Percentiles rank a stretch among this genome's conserved stretches.
Conservation (phyloP, 192 early-diverging fungal species). For the Umbelopsis ramanniana region DNA sequence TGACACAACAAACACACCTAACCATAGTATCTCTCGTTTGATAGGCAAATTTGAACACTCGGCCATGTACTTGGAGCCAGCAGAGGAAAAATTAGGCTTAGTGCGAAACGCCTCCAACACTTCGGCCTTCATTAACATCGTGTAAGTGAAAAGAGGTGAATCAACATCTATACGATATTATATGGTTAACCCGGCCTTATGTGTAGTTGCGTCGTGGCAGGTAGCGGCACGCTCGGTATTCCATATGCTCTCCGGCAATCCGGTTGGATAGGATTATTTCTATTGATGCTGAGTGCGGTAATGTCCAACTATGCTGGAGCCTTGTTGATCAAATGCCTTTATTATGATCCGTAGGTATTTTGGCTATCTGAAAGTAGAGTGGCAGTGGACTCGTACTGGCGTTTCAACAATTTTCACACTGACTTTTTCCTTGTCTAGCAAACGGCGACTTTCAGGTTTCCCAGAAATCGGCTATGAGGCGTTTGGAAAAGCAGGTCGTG, state of each 20-base stretch:
- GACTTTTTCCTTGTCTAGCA: neutral
- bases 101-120: conserved; percentile 20
- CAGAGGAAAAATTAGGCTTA: neutral
- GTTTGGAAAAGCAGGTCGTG: conserved; percentile 67
- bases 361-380: neutral
- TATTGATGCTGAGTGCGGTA: conserved; percentile 50
- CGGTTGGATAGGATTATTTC: conserved; percentile 57
- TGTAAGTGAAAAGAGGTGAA: neutral
- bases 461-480: conserved; percentile 73
- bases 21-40: neutral
- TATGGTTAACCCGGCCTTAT: neutral
- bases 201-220: conserved; percentile 38
- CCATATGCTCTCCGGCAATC: conserved; percentile 56
- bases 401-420: neutral
- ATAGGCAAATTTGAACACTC: conserved; percentile 16
- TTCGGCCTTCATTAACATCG: conserved; percentile 7
- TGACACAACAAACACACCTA: neutral
- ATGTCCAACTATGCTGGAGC: conserved; percentile 60
- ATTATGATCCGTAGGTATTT: conserved; percentile 32
- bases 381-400: too few species aligned
- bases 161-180: neutral
- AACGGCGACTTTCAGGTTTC: conserved; percentile 25
- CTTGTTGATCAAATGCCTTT: conserved; percentile 60
- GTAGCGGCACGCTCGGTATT: conserved; percentile 60
- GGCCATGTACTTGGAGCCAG: conserved; percentile 14